phyloP scores from a whole-genome alignment of 345 rosid genomes.

The Citrus australasica region DNA sequence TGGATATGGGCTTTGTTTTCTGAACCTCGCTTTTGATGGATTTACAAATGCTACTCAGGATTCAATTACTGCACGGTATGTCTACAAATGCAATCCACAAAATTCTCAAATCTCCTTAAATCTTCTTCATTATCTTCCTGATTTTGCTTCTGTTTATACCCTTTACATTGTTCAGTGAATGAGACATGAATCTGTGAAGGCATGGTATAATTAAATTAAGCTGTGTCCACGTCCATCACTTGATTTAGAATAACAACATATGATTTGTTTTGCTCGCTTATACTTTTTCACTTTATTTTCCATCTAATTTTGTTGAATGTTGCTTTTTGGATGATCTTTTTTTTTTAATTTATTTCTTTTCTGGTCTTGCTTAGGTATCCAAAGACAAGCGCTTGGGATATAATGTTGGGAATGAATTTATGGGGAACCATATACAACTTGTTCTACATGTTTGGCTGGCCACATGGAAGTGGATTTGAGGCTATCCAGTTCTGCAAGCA shows the following conservation, averaged over 20 bases:
- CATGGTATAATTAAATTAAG: background rate
- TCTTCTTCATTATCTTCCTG: background rate
- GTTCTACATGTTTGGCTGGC: conserved; percentile 88
- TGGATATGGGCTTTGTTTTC: conserved; percentile 88
- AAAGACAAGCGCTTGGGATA: conserved; percentile 87
- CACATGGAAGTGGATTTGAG: conserved; percentile 66
- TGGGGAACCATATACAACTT: conserved; percentile 94
- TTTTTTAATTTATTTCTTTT: background rate
- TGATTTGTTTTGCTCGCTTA: background rate
- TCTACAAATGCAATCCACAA: background rate
- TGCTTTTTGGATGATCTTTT: background rate
- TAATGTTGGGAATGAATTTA: conserved; percentile 95
- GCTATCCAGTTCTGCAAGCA: conserved; percentile 73
- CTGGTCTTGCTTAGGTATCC: conserved; percentile 53
- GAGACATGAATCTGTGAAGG: background rate
- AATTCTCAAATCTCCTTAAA: background rate
- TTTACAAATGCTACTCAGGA: conserved; percentile 99
- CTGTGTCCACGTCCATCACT: background rate
- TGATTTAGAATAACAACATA: background rate
- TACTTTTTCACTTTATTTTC: background rate
- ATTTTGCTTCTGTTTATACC: background rate
- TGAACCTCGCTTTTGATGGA: conserved; percentile 95
- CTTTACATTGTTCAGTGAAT: background rate
- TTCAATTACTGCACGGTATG: conserved; percentile 76
- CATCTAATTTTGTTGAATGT: background rate